These are phyloP conservation scores for Magnaporthiopsis rhizophila DNA, from an alignment of 2,329 filamentous ascomycete species.

Conservation along the genomic window DNA sequence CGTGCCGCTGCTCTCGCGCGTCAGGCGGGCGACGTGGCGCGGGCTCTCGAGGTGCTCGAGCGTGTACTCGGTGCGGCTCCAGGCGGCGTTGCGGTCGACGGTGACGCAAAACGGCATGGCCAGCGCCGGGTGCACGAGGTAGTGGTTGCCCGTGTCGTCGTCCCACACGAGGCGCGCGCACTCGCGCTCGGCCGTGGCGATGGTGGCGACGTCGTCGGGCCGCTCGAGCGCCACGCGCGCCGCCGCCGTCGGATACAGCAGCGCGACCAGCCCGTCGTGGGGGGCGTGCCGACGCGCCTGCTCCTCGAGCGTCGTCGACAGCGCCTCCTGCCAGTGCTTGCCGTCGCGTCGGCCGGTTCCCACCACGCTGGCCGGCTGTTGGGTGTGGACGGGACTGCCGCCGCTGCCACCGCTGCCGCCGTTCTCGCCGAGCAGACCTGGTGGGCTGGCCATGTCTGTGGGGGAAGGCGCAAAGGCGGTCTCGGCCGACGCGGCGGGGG, in stretches of 20 bases:
- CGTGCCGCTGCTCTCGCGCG: constrained; percentile 42
- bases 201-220: constrained; percentile 48
- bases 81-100: constrained; percentile 49
- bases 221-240: constrained; percentile 55
- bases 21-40: constrained; percentile 51
- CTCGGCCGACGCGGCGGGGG: constrained; percentile 27
- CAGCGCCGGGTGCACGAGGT: constrained; percentile 55
- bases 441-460: constrained; percentile 3
- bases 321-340: constrained; percentile 49
- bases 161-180: constrained; percentile 67
- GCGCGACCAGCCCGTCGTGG: constrained; percentile 56
- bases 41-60: constrained; percentile 58
- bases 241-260: constrained; percentile 59
- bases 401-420: constrained; percentile 18
- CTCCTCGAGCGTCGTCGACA: constrained; percentile 51
- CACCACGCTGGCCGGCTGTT: constrained; percentile 36
- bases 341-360: constrained; percentile 28
- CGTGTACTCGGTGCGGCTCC: constrained; percentile 54
- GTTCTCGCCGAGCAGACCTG: constrained; percentile 12
- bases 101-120: constrained; percentile 56
- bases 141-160: constrained; percentile 49
- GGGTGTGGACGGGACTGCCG: constrained; percentile 17
- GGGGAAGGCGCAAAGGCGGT: constrained; percentile 10
- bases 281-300: constrained; percentile 43
- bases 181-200: constrained; percentile 58